These are phyloP conservation scores for Solanum lignicaule DNA, from an alignment of 257 asterid genomes.

Conservation along the genomic window DNA sequence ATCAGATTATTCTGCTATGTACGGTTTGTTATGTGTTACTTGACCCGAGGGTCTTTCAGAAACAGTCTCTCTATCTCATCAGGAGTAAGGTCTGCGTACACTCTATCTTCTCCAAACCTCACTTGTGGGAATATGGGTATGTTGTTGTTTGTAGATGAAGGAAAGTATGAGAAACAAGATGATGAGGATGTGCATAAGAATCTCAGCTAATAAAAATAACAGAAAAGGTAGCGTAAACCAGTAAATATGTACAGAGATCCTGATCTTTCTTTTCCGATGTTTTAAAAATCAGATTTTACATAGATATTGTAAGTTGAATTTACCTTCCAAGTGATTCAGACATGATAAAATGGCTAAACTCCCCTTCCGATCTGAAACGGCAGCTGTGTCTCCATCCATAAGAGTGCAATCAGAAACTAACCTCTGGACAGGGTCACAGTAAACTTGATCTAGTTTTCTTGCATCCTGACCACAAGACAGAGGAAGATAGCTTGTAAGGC, in stretches of 20 bases:
- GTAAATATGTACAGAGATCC: not conserved
- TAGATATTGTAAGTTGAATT: not conserved
- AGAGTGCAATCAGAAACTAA: constrained; percentile 91
- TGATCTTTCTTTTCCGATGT: not conserved
- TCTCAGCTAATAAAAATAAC: not conserved
- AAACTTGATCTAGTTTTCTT: constrained; percentile 74
- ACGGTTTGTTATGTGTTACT: not conserved
- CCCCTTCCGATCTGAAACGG: constrained; percentile 90
- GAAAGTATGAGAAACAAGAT: not conserved
- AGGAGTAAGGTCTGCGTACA: not conserved
- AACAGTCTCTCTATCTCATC: not conserved
- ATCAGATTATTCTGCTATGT: not conserved
- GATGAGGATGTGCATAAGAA: not conserved
- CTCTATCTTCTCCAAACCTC: not conserved
- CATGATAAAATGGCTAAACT: constrained; percentile 73
- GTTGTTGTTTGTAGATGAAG: not conserved
- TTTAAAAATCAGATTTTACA: not conserved
- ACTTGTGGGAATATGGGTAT: not conserved
- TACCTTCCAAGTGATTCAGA: constrained; percentile 68
- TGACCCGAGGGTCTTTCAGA: not conserved
- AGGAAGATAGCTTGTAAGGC: constrained; percentile 2
- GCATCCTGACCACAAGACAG: constrained; percentile 45
- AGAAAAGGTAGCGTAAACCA: not conserved
- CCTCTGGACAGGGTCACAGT: constrained; percentile 91
- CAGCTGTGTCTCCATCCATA: constrained; percentile 76